Evolutionary conservation across 1,139 yeast genomes (phyloP), one percentile per base, ranked within the genome.

Genomic region (Yueomyces sp.): DNA sequence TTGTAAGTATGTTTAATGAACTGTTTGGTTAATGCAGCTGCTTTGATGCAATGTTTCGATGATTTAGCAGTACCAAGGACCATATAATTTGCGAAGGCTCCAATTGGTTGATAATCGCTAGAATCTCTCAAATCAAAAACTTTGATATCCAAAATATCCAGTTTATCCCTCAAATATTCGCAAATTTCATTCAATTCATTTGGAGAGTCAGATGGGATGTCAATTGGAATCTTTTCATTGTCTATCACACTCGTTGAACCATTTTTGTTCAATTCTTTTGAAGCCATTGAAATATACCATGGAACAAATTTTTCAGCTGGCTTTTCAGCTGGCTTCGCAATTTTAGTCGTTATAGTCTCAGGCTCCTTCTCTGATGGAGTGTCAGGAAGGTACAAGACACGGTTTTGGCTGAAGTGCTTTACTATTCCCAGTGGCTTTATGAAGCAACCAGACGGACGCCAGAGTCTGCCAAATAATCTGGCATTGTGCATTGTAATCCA

Each of bases 31-130:
- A 25, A 67, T 65, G 1, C 85, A 78, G 1, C 94, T 89, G 45
- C 78, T 80, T 52, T 72, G n/a, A 4, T 78, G 27, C 86, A 65
- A 62, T 89, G 97, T 48, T 75, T 78, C 38, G 77, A 75, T 29
- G 91, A 78, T 56, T 80, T 81, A 2, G 95, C 96, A 0, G 93
- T 73, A n/a, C 79, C 74, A 1, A 89, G 64, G 4, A 87, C 63
- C 65, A 82, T 74, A 53, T 69, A 78, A 42, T 68, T 65, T 46
- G 69, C 52, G 53, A 63, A 44, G 56, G 63, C 32, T 1, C 72
- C 66, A 6, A 68, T 66, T 2, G 70, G 64, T 7, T 36, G 6
- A 25, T 19, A 36, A 26, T 36, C 25, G 29, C 19, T 27, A 36
- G 68, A 72, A 6, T 64, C 60, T 5, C 66, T 61, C 43, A 74